Percentiles rank a stretch among this genome's conserved stretches.
Conservation (phyloP, 345 rosid genomes). For the Boechera stricta region DNA sequence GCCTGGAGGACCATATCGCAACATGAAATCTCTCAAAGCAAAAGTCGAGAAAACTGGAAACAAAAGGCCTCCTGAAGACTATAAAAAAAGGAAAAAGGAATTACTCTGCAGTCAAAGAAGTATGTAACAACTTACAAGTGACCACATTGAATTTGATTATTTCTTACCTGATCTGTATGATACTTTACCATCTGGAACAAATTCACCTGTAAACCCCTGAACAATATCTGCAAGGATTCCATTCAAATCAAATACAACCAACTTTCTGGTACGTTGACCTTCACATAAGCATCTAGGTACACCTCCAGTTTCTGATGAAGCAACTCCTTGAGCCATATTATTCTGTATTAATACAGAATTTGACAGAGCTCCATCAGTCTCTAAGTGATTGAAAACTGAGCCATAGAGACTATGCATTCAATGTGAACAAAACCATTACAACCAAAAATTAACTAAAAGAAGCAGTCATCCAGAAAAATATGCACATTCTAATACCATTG, state of each 20-base stretch:
- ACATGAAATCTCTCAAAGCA: conserved; percentile 48
- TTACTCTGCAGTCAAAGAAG: too few relatives aligned
- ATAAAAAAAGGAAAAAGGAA: too few relatives aligned
- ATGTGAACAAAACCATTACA: background rate
- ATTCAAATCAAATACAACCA: conserved; percentile 81
- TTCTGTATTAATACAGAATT: conserved; percentile 28
- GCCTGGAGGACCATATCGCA: conserved; percentile 90
- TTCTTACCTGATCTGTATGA: conserved; percentile 65
- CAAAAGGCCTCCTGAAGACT: too few relatives aligned
- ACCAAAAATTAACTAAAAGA: background rate
- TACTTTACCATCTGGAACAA: conserved; percentile 52
- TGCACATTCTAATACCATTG: conserved; percentile 7
- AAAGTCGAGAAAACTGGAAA: too few relatives aligned
- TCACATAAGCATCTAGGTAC: conserved; percentile 35
- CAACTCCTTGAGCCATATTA: conserved; percentile 14
- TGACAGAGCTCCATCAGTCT: conserved; percentile 1
- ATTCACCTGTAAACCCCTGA: conserved; percentile 29
- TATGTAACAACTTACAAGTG: conserved; percentile 16
- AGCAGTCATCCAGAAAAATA: background rate
- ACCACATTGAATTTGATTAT: background rate
- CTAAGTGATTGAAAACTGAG: background rate
- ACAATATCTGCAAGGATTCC: conserved; percentile 78
- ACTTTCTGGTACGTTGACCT: conserved; percentile 57
- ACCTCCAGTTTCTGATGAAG: background rate
- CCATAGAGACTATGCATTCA: background rate